These are phyloP conservation scores for Cyberlindnera bimundalis DNA, from an alignment of 805 yeast genomes.

Conservation along the genomic window DNA sequence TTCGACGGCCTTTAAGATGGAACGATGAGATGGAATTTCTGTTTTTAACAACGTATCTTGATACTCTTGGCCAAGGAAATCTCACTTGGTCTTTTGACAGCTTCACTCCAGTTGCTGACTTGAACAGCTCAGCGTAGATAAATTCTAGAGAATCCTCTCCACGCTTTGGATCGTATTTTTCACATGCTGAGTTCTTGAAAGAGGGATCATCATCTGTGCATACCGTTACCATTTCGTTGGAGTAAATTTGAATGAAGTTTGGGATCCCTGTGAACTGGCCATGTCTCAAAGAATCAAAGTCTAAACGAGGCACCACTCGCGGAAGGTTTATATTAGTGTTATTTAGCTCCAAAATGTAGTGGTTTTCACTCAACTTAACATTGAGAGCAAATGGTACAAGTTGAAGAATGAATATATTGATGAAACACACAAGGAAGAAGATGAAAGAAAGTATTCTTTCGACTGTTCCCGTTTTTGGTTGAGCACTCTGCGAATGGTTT, in stretches of 20 bases:
- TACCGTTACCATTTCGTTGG: constrained; percentile 1
- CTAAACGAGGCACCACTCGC: neutral
- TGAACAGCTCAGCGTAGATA: constrained; percentile 4
- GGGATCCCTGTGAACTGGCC: constrained; percentile 2
- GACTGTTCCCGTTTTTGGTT: no score
- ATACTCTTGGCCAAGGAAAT: neutral
- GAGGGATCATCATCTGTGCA: constrained; percentile 9
- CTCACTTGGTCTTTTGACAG: neutral
- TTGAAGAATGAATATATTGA: no score
- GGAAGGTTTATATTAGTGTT: constrained; percentile 2
- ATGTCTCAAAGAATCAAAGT: neutral
- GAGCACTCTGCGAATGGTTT: no score
- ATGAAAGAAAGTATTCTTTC: no score
- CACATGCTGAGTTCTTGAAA: constrained; percentile 1
- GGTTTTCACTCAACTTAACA: neutral
- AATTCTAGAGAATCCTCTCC: neutral
- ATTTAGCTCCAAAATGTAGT: constrained; percentile 5
- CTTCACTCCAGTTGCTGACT: constrained; percentile 4
- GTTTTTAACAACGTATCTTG: neutral
- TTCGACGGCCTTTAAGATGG: no score
- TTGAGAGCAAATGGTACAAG: neutral
- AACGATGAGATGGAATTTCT: no score
- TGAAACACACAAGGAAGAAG: no score
- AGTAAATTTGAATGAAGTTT: constrained; percentile 6
- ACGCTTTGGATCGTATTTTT: constrained; percentile 3